phyloP scores from a whole-genome alignment of 106 monocot genomes.

The Iris macrosiphon region DNA sequence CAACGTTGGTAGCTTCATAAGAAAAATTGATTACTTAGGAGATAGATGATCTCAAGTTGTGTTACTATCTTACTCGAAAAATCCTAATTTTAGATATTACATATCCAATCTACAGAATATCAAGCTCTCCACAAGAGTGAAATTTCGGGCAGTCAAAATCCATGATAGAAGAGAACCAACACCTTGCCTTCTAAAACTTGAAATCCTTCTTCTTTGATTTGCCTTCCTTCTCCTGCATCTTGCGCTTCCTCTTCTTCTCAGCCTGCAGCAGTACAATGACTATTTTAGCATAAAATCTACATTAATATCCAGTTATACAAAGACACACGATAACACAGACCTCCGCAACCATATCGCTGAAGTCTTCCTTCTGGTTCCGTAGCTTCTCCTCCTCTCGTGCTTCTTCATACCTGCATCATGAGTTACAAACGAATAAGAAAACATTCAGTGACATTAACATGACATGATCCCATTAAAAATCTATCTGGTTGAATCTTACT shows the following conservation, averaged over 20 bases:
- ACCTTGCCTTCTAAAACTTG: conserved; percentile 40
- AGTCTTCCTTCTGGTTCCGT: conserved; percentile 96
- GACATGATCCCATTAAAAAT: too few relatives aligned
- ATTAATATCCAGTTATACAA: background rate
- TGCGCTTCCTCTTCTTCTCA: conserved; percentile 84
- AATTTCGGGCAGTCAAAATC: too few relatives aligned
- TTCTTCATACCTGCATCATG: conserved; percentile 71
- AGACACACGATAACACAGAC: conserved; percentile 25
- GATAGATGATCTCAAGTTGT: too few relatives aligned
- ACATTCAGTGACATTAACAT: background rate
- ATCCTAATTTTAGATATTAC: too few relatives aligned
- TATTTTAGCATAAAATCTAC: background rate
- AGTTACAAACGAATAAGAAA: background rate
- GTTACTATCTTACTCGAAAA: too few relatives aligned
- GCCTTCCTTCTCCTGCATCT: conserved; percentile 93
- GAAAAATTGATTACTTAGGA: too few relatives aligned
- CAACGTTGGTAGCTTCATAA: too few relatives aligned
- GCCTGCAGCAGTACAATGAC: conserved; percentile 30
- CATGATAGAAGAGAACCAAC: background rate
- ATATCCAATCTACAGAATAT: too few relatives aligned
- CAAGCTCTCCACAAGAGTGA: too few relatives aligned
- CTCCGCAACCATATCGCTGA: conserved; percentile 99
- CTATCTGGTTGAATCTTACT: too few relatives aligned
- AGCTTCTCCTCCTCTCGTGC: conserved; percentile 95
- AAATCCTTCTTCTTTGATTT: conserved; percentile 99